A percentile compares a stretch with the other conserved stretches of the same genome.
These are phyloP conservation scores for Ramaria sp. DNA, from an alignment of 768 basidiomycete species.

Conservation along the genomic window DNA sequence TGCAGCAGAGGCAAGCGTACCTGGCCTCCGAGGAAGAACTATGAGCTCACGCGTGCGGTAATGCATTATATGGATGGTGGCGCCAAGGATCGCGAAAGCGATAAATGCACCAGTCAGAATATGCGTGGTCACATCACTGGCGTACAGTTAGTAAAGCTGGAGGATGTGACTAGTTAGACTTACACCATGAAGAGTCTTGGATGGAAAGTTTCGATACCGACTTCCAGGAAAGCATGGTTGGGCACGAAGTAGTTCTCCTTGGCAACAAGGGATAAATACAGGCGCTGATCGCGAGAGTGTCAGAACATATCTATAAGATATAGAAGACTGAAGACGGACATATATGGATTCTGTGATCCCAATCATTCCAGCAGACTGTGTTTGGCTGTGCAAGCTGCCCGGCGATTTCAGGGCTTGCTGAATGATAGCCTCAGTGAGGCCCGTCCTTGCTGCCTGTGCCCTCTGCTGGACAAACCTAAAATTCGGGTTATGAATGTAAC, in stretches of 20 bases:
- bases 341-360: conserved; percentile 32
- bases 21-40: conserved; percentile 35
- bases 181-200: conserved; percentile 42
- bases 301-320: background rate
- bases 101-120: conserved; percentile 32
- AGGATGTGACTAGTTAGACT: background rate
- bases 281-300: conserved; percentile 20
- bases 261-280: conserved; percentile 41
- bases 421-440: conserved; percentile 41
- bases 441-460: conserved; percentile 33
- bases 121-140: conserved; percentile 33
- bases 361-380: conserved; percentile 27
- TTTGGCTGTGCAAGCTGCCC: conserved; percentile 28
- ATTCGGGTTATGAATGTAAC: background rate
- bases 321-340: conserved; percentile 24
- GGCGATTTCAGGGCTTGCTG: conserved; percentile 32
- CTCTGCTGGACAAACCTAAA: conserved; percentile 25
- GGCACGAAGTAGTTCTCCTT: conserved; percentile 40
- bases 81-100: conserved; percentile 32
- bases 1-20: conserved; percentile 48
- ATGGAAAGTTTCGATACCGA: conserved; percentile 33
- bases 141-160: background rate
- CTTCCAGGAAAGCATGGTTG: conserved; percentile 23
- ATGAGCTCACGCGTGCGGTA: conserved; percentile 32
- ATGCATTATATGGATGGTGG: conserved; percentile 39